Percentiles rank a stretch among this genome's conserved stretches.
These are phyloP conservation scores for Torulaspora microellipsoides DNA, from an alignment of 805 yeast genomes.

Conservation along the genomic window DNA sequence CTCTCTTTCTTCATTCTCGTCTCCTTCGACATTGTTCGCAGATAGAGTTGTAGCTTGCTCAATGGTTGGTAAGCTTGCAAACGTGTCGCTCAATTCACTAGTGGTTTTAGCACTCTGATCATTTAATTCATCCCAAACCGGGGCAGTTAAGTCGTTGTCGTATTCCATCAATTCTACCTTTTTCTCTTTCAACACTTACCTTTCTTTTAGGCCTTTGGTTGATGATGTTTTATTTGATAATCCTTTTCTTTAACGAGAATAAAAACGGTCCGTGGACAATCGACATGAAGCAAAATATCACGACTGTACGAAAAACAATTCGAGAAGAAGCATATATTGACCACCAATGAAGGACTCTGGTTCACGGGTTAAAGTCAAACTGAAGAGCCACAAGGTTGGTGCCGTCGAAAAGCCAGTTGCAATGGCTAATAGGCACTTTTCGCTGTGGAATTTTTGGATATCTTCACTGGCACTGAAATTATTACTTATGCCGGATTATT, in stretches of 20 bases:
- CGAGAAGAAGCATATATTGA: not conserved
- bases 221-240: not conserved
- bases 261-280: not conserved
- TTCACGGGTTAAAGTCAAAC: not conserved
- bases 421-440: constrained; percentile 32
- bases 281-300: not conserved
- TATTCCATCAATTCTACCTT: constrained; percentile 16
- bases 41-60: not conserved
- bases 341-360: not conserved
- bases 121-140: constrained; percentile 35
- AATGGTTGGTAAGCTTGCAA: constrained; percentile 17
- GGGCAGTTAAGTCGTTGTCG: constrained; percentile 31
- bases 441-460: constrained; percentile 63
- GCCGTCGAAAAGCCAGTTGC: constrained; percentile 4
- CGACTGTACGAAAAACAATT: not conserved
- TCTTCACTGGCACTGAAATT: constrained; percentile 57
- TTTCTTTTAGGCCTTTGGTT: not conserved
- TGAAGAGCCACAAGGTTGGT: not conserved
- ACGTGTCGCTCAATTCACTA: constrained; percentile 18
- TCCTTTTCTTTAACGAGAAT: constrained; percentile 2
- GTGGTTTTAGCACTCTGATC: constrained; percentile 4
- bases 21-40: constrained; percentile 6
- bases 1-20: not conserved
- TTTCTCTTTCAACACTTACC: not conserved
- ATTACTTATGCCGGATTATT: constrained; percentile 72